phyloP scores from a whole-genome alignment of 768 basidiomycete species.

The Phaeolepiota aurea region DNA sequence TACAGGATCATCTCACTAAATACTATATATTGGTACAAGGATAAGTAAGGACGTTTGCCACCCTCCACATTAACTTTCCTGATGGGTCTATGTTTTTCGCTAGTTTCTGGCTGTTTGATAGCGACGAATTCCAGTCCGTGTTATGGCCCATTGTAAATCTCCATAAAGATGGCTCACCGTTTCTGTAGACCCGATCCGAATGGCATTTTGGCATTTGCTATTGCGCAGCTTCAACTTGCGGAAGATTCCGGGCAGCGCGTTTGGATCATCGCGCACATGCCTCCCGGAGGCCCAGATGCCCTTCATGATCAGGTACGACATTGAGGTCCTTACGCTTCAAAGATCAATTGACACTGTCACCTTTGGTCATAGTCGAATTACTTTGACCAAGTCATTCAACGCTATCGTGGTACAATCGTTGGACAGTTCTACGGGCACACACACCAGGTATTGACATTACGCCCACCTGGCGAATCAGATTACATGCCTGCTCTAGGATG shows the following conservation, averaged over 20 bases:
- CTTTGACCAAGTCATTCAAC: slow-evolving; percentile 52
- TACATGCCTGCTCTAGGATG: slow-evolving; percentile 26
- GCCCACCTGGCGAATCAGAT: neutral
- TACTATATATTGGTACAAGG: slow-evolving; percentile 54
- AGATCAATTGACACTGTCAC: slow-evolving; percentile 1
- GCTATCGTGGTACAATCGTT: slow-evolving; percentile 51
- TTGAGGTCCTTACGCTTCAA: neutral
- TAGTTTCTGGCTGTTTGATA: slow-evolving; percentile 58
- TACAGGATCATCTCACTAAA: slow-evolving; percentile 50
- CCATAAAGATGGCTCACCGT: neutral
- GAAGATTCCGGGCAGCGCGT: slow-evolving; percentile 52
- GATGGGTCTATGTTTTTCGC: no score
- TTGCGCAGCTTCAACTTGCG: slow-evolving; percentile 45
- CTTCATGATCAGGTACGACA: slow-evolving; percentile 40
- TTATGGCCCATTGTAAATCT: neutral
- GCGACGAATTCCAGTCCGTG: slow-evolving; percentile 33
- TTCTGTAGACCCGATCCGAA: slow-evolving; percentile 38
- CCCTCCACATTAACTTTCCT: neutral
- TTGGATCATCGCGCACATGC: slow-evolving; percentile 59
- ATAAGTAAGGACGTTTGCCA: slow-evolving; percentile 28
- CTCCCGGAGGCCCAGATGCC: slow-evolving; percentile 38
- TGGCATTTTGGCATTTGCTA: slow-evolving; percentile 47
- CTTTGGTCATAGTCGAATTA: slow-evolving; percentile 36
- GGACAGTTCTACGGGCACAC: slow-evolving; percentile 59
- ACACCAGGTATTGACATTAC: slow-evolving; percentile 24